A percentile compares a stretch with the other conserved stretches of the same genome.
Evolutionary conservation across 1,284 basidiomycete species (phyloP).

Genomic region (Chiua sp.): DNA sequence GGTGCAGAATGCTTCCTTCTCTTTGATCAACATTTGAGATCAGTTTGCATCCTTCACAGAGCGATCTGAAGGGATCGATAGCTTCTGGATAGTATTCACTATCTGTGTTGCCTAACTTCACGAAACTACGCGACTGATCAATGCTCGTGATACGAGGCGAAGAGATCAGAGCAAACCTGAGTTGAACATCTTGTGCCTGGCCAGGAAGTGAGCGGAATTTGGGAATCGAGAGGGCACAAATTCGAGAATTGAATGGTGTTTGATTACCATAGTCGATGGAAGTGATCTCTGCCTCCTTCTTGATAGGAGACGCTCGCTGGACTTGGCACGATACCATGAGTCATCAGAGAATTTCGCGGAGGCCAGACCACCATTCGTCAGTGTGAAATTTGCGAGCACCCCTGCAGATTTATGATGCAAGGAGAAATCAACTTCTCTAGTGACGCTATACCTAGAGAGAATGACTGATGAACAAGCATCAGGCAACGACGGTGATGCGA

Average conservation of each 20-base stretch:
- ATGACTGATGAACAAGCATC: neutral
- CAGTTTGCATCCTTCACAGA: constrained; percentile 89
- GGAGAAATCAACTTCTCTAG: constrained; percentile 92
- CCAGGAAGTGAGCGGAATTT: constrained; percentile 87
- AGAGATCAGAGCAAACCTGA: constrained; percentile 57
- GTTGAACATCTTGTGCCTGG: constrained; percentile 82
- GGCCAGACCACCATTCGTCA: constrained; percentile 87
- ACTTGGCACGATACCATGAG: constrained; percentile 95
- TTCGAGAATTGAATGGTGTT: constrained; percentile 76
- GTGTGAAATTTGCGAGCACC: constrained; percentile 69
- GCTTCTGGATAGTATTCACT: constrained; percentile 90
- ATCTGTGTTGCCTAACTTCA: constrained; percentile 78
- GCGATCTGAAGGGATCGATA: constrained; percentile 80
- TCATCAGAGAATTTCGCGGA: constrained; percentile 92
- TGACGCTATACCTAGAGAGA: constrained; percentile 73
- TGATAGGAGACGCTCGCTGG: constrained; percentile 78
- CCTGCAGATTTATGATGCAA: constrained; percentile 76
- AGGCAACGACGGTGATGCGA: neutral
- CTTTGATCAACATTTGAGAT: constrained; percentile 89
- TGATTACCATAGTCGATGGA: constrained; percentile 94
- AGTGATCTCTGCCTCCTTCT: constrained; percentile 88
- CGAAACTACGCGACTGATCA: constrained; percentile 60
- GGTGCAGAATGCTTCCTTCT: constrained; percentile 79
- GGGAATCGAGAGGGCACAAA: constrained; percentile 82
- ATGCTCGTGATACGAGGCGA: neutral